Conservation (phyloP, 1,284 basidiomycete species). For the Testicularia cyperi region DNA sequence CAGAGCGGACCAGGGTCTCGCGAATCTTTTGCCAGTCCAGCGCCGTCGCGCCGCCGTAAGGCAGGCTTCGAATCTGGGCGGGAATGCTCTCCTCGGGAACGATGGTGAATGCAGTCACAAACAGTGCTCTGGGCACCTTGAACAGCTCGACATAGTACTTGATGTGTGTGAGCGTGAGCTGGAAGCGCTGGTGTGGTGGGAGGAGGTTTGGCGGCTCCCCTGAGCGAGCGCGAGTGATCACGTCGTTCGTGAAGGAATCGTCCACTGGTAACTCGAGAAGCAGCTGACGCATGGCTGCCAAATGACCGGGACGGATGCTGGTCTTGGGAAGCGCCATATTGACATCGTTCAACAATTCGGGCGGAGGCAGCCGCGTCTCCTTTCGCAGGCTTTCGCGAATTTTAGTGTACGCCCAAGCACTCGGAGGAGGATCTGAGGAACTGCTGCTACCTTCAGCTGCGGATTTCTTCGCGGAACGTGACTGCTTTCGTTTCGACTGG, state of each 20-base stretch:
- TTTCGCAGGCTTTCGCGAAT: too few relatives aligned
- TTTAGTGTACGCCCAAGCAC: too few relatives aligned
- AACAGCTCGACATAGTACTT: slow-evolving; percentile 29
- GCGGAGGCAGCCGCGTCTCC: slow-evolving; percentile 14
- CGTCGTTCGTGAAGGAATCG: slow-evolving; percentile 17
- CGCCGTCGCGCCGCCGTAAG: slow-evolving; percentile 28
- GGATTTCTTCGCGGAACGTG: too few relatives aligned
- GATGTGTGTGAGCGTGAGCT: slow-evolving; percentile 35
- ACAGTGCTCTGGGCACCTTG: slow-evolving; percentile 10
- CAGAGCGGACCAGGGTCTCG: slow-evolving; percentile 21
- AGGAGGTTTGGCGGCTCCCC: slow-evolving; percentile 3
- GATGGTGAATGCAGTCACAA: slow-evolving; percentile 23
- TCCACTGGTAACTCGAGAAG: slow-evolving; percentile 17
- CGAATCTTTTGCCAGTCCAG: slow-evolving; percentile 19
- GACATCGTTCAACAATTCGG: slow-evolving; percentile 7
- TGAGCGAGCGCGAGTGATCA: slow-evolving; percentile 5
- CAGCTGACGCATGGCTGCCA: slow-evolving; percentile 21
- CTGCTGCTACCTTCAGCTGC: too few relatives aligned
- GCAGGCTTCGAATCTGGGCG: slow-evolving; percentile 16
- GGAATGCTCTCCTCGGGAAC: slow-evolving; percentile 21
- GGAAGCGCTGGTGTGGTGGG: slow-evolving; percentile 21
- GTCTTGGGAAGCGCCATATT: slow-evolving; percentile 10
- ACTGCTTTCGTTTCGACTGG: too few relatives aligned
- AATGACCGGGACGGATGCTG: slow-evolving; percentile 13
- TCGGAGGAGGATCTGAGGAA: too few relatives aligned